phyloP scores from a whole-genome alignment of 768 basidiomycete genomes.

The Tulasnella sp. region DNA sequence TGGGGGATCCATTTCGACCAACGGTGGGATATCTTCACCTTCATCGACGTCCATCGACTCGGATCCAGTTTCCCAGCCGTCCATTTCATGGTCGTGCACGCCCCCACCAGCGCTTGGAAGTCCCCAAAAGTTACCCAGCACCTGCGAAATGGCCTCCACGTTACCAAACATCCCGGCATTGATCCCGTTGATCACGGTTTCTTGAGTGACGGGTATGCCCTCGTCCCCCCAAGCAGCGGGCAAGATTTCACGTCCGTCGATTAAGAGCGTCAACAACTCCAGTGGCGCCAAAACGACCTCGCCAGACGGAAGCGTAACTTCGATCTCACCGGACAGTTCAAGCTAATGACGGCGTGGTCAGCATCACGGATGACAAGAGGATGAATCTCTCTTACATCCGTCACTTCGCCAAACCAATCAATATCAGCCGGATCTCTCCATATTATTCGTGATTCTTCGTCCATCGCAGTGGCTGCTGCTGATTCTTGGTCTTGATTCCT shows the following conservation, averaged over 20 bases:
- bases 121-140: neutral
- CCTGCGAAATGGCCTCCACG: neutral
- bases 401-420: slow-evolving; percentile 82
- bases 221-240: neutral
- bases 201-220: neutral
- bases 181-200: neutral
- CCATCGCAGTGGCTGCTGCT: neutral
- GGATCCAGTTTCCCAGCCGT: slow-evolving; percentile 25
- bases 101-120: neutral
- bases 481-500: neutral
- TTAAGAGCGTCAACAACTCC: slow-evolving; percentile 53
- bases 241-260: slow-evolving; percentile 6
- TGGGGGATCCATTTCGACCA: slow-evolving; percentile 20
- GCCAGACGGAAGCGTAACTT: slow-evolving; percentile 57
- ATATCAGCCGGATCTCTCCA: slow-evolving; percentile 27
- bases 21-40: neutral
- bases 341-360: slow-evolving; percentile 35
- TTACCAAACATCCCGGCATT: neutral
- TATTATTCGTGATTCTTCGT: neutral
- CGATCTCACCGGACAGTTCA: slow-evolving; percentile 58
- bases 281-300: slow-evolving; percentile 41
- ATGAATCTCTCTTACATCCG: slow-evolving; percentile 36
- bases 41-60: slow-evolving; percentile 25
- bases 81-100: slow-evolving; percentile 21
- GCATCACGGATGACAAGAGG: neutral